Evolutionary conservation across 176 grass and related monocot species (phyloP), one percentile per base, ranked within the genome.

Genomic region (Aegilops sharonensis): DNA sequence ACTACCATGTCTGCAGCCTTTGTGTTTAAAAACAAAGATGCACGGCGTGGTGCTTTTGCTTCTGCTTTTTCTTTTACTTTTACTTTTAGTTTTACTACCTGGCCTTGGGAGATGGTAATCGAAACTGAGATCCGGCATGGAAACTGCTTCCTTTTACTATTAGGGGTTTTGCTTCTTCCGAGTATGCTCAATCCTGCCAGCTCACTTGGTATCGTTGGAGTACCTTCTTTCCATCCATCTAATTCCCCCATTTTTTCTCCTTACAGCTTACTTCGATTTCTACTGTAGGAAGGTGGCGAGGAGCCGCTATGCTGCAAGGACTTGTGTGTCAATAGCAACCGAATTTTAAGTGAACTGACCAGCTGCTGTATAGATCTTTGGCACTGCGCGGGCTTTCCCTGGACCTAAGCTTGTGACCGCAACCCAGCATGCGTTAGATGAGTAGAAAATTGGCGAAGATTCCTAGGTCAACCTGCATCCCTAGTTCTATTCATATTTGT

Each of bases 91-190:
- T 84, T 84, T 69, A 76, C 68, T 54, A 54, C 50, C 67, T 17
- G 36, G 5, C 48, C 68, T 81, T 69, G 81, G 85, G 60, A 85
- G 50, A 69, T 15, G 89, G 76, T 81, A n/a, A 85, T 62, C 61
- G 27, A 87, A 68, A 63, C 63, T 81, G 76, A 87, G 89, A 88
- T 88, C 85, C 87, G 37, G 50, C 85, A 88, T 91, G 81, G 85
- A 81, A 81, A 91, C 52, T 91, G 81, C 85, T 91, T 88, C 85
- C 89, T 88, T 91, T 88, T 68, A 81, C 76, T 87, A 91, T 69
- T 87, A 29, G 17, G 6, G 32, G 30, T 61, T 80, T 91, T 81
- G 85, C 37, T 74, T 76, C 76, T 68, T 63, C 81, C 85, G 5
- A 91, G 85, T 36, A 87, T 23, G 81, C 11, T 84, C 24, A 24